Evolutionary conservation across 169 alveolate species (phyloP).

Genomic region (Neospora caninum): DNA sequence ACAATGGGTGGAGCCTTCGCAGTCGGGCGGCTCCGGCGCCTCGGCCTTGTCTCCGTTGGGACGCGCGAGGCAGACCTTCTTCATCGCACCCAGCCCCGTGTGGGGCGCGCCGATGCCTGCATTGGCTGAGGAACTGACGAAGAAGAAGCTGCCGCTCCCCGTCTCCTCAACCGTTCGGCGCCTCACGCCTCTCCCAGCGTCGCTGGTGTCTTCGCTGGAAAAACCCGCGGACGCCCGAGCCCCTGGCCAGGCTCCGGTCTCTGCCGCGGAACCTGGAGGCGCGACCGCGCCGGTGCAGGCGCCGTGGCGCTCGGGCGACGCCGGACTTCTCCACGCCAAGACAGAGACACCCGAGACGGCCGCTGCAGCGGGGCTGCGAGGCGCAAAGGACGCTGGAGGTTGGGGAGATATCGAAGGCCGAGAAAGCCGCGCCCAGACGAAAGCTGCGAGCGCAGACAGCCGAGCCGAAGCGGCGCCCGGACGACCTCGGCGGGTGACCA

Average conservation of each 20-base stretch:
- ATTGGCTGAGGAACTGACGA: neutral
- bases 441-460: neutral
- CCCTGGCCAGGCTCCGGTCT: no score
- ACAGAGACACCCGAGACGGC: no score
- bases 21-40: neutral
- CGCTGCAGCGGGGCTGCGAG: no score
- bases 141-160: neutral
- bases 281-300: no score
- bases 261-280: no score
- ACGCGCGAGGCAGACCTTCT: neutral
- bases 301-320: no score
- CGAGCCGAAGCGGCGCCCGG: neutral
- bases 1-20: slow-evolving; percentile 41
- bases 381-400: no score
- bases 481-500: slow-evolving; percentile 1
- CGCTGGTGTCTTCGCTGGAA: neutral
- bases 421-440: neutral
- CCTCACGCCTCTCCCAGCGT: neutral
- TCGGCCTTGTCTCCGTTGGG: neutral
- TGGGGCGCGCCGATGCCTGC: neutral
- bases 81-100: neutral
- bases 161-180: neutral
- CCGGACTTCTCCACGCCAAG: no score
- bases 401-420: no score
- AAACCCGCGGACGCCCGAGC: neutral